Base-by-base conservation (phyloP, 2,329 filamentous ascomycete genomes). In the Raffaelea ambrosiae region DNA sequence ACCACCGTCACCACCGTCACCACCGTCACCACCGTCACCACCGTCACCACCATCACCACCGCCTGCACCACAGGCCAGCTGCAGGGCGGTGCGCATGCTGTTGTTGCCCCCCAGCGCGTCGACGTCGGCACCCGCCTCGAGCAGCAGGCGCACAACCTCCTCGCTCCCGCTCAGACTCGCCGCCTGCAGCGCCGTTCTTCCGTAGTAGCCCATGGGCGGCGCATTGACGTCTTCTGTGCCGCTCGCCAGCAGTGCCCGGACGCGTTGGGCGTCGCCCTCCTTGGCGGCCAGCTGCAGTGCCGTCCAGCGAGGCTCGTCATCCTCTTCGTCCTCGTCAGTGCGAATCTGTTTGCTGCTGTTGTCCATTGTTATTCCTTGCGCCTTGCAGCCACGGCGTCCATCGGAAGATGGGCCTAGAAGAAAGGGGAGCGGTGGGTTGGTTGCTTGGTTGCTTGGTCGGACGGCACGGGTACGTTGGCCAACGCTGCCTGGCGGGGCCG, bases 51-150 rank as follows among this genome's bases (percentile, higher is more conserved):
- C n/a, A 13, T 7, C 26, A 7, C 26, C 7, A 7, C 26, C 7
- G 26, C 7, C 26, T 19, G n/a, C 41, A 9, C 41, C 47, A 19
- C 41, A 44, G 13, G 47, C 47, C 14, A 54, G 57, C 59, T 55
- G 70, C 59, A 62, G 66, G 53, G 58, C 68, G 60, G 54, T 74
- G 60, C 51, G 61, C 53, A 47, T 65, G 64, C 53, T 63, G 57
- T 57, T 62, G 33, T 61, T 63, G 8, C 61, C 57, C 43, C 57
- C 61, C 48, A 55, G 59, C 50, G 61, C 61, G 45, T 68, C 56
- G 21, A 64, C 57, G 21, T 61, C 54, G 3, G 63, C 64, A 2
- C 61, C 62, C 9, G 57, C 57, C 4, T 50, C 53, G 2, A 69
- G 51, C 5, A 69, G 55, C 1, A 53, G 40, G 21, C 50, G 42